Evolutionary conservation across 768 basidiomycete genomes (phyloP).

Genomic region (Roridomyces roridus): DNA sequence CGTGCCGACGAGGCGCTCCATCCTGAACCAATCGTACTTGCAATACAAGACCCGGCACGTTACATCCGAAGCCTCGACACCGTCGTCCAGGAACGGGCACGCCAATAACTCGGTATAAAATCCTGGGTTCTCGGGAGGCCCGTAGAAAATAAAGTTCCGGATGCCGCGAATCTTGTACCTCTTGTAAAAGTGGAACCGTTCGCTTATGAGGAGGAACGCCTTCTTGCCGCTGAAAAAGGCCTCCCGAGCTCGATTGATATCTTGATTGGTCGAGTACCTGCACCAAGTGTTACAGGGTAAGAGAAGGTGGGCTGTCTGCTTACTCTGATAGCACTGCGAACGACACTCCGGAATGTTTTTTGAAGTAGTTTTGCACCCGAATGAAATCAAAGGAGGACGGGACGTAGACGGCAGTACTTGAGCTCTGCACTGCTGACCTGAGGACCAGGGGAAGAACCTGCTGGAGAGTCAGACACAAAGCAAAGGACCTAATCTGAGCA

Average conservation of each 20-base stretch:
- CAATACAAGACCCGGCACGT: constrained; percentile 82
- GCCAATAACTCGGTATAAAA: constrained; percentile 92
- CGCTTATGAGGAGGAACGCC: constrained; percentile 88
- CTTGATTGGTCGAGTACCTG: constrained; percentile 92
- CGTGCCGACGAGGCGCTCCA: constrained; percentile 84
- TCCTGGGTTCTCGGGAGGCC: constrained; percentile 86
- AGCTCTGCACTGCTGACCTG: constrained; percentile 93
- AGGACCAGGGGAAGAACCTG: constrained; percentile 83
- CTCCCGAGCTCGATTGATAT: constrained; percentile 92
- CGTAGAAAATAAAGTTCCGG: constrained; percentile 93
- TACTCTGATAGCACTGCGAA: constrained; percentile 93
- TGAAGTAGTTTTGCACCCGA: constrained; percentile 85
- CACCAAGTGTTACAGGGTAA: background rate
- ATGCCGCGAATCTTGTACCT: constrained; percentile 95
- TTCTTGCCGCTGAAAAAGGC: constrained; percentile 90
- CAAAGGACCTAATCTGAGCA: background rate
- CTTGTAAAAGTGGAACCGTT: constrained; percentile 98
- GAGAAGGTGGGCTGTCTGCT: constrained; percentile 25
- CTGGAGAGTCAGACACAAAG: background rate
- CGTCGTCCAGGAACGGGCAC: constrained; percentile 90
- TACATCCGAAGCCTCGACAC: constrained; percentile 88
- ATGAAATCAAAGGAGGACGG: constrained; percentile 98
- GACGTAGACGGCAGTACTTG: constrained; percentile 87
- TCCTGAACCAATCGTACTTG: constrained; percentile 85
- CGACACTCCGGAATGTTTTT: constrained; percentile 69